phyloP scores from a whole-genome alignment of 164 flowering plant species.

The Amborella trichopoda region DNA sequence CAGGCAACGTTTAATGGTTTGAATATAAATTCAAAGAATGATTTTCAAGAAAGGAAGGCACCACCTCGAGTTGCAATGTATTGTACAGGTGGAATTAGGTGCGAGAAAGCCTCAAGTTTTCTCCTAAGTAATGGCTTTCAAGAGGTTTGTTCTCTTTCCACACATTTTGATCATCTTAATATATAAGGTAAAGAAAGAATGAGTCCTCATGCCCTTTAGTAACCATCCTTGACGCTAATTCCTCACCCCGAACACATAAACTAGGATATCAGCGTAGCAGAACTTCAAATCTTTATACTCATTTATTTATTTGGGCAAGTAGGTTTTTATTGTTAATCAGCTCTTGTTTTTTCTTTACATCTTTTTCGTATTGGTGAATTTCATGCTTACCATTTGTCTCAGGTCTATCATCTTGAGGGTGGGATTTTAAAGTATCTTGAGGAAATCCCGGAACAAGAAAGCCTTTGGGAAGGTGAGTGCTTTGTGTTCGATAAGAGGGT shows the following conservation, averaged over 20 bases:
- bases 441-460: constrained; percentile 62
- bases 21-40: background rate
- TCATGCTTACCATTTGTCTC: no score
- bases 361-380: no score
- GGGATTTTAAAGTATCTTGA: constrained; percentile 88
- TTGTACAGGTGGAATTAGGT: constrained; percentile 96
- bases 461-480: constrained; percentile 96
- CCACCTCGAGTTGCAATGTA: constrained; percentile 90
- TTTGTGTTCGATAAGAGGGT: constrained; percentile 96
- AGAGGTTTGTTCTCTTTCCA: constrained; percentile 49
- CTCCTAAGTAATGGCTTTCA: constrained; percentile 82
- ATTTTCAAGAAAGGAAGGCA: constrained; percentile 13
- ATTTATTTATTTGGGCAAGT: no score
- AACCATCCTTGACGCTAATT: no score
- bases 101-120: constrained; percentile 96
- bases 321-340: no score
- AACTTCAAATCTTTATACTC: no score
- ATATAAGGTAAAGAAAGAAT: no score
- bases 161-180: no score
- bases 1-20: background rate
- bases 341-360: no score
- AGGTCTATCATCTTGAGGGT: constrained; percentile 95
- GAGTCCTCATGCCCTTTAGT: no score
- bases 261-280: no score
- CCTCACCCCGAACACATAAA: no score